phyloP scores from a whole-genome alignment of 768 basidiomycete genomes.

The Mycena vitilis region DNA sequence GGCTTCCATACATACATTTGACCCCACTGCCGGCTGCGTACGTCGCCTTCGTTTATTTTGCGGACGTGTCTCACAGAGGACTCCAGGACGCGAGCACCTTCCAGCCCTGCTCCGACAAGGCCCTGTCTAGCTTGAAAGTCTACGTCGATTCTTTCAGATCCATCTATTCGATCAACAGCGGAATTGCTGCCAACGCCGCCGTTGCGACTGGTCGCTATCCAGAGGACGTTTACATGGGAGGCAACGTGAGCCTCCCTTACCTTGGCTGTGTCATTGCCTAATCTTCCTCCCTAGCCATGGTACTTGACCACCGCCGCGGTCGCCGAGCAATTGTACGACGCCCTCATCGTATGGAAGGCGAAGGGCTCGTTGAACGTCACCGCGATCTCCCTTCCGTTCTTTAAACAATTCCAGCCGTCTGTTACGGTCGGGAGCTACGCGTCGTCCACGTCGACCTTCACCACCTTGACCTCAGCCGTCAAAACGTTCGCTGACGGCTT shows the following conservation, averaged over 20 bases:
- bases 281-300: constrained; percentile 59
- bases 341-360: constrained; percentile 71
- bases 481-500: constrained; percentile 77
- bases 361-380: constrained; percentile 67
- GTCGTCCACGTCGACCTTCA: constrained; percentile 59
- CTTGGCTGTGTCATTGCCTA: too few relatives aligned
- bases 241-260: constrained; percentile 46
- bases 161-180: constrained; percentile 74
- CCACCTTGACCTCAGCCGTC: constrained; percentile 60
- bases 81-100: constrained; percentile 62
- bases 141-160: constrained; percentile 77
- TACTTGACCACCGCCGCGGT: constrained; percentile 78
- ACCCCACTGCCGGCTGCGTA: constrained; percentile 58
- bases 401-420: constrained; percentile 65
- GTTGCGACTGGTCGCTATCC: constrained; percentile 70
- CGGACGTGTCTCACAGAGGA: constrained; percentile 38
- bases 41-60: not conserved
- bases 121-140: constrained; percentile 72
- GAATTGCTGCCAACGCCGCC: constrained; percentile 58
- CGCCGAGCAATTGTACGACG: constrained; percentile 82
- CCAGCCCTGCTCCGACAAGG: constrained; percentile 85
- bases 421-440: constrained; percentile 65
- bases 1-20: constrained; percentile 73
- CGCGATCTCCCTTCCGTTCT: constrained; percentile 73
- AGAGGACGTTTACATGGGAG: constrained; percentile 66